Evolutionary conservation across 2,329 filamentous ascomycete species (phyloP), one percentile per base, ranked within the genome.

Genomic region (Cladosporium velox): DNA sequence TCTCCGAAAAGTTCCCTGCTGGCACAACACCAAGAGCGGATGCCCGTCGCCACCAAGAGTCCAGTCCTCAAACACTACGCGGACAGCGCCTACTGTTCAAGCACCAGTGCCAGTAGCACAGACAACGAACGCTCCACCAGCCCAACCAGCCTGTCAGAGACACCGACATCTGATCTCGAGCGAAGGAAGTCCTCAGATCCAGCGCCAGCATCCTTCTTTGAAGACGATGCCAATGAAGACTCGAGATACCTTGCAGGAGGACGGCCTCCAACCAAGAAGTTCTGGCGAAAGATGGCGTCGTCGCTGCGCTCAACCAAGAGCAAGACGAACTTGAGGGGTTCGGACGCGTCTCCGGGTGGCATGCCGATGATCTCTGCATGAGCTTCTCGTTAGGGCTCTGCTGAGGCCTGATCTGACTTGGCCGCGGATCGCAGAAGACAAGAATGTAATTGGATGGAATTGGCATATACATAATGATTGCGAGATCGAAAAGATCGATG

Each of bases 261-360:
- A 12, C 52, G 28, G 8, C n/a, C 14, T 2, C 28, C 52, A 32
- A 10, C 30, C 15, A 55, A 55, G 26, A 32, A 34, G 28, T 30
- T 55, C 1, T 55, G 52, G 52, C 52, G 52, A 21, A 55, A 55
- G 52, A 55, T 55, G 52, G 26, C 52, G 18, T n/a, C 32, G 28
- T 55, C 52, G 3, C 21, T 55, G 28, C 52, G 52, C 4, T 3
- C 52, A 4, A 32, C 8, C 10, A 55, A 21, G 28, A 30, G 52
- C 52, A 55, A 55, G 52, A 18, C 52, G 18, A 30, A 55, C 18
- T 10, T 32, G 15, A 55, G 52, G 18, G 18, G 28, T 3, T 24
- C 28, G n/a, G 10, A 30, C 30, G 10, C 14, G 18, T 21, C 52
- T 5, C 10, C 30, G 2, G 5, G 4, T n/a, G 18, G 32, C 32